Percentiles rank a stretch among this genome's conserved stretches.
phyloP scores from a whole-genome alignment of 768 basidiomycete genomes.

The Neoboletus brunneissimus region DNA sequence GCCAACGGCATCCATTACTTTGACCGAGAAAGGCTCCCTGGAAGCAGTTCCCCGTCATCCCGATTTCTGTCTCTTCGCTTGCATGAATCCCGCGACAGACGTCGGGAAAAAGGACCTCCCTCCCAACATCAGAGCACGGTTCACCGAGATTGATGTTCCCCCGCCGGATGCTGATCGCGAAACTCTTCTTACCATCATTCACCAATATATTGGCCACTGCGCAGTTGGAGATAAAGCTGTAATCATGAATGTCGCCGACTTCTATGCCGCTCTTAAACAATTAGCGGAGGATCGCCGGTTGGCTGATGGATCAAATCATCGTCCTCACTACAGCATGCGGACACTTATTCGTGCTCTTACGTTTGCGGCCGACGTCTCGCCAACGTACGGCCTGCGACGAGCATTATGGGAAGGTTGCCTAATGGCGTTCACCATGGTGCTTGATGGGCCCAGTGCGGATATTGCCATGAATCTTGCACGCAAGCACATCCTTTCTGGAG shows the following conservation, averaged over 20 bases:
- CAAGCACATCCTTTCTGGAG: slow-evolving; percentile 72
- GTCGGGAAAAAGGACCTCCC: slow-evolving; percentile 98
- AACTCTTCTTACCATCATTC: slow-evolving; percentile 81
- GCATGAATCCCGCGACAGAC: slow-evolving; percentile 99
- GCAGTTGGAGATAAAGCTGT: slow-evolving; percentile 83
- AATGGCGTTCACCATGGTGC: slow-evolving; percentile 97
- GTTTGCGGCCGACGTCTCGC: slow-evolving; percentile 81
- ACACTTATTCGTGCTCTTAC: slow-evolving; percentile 88
- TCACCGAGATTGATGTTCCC: slow-evolving; percentile 95
- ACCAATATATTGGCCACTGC: slow-evolving; percentile 82
- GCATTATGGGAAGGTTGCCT: slow-evolving; percentile 95
- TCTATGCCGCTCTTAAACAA: slow-evolving; percentile 79
- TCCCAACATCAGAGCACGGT: slow-evolving; percentile 82
- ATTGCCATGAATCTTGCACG: slow-evolving; percentile 67
- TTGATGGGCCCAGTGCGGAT: slow-evolving; percentile 70
- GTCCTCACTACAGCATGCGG: slow-evolving; percentile 96
- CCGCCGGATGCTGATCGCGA: slow-evolving; percentile 91
- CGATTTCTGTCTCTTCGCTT: slow-evolving; percentile 94
- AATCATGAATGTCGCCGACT: slow-evolving; percentile 89
- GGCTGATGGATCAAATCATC: slow-evolving; percentile 89
- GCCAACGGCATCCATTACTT: slow-evolving; percentile 83
- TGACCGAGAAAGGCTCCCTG: slow-evolving; percentile 90
- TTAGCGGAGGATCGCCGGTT: slow-evolving; percentile 72
- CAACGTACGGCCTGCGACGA: slow-evolving; percentile 74
- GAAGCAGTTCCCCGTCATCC: slow-evolving; percentile 90